Conservation (phyloP, 2,329 filamentous ascomycete genomes). For the Pseudogymnoascus sp. region DNA sequence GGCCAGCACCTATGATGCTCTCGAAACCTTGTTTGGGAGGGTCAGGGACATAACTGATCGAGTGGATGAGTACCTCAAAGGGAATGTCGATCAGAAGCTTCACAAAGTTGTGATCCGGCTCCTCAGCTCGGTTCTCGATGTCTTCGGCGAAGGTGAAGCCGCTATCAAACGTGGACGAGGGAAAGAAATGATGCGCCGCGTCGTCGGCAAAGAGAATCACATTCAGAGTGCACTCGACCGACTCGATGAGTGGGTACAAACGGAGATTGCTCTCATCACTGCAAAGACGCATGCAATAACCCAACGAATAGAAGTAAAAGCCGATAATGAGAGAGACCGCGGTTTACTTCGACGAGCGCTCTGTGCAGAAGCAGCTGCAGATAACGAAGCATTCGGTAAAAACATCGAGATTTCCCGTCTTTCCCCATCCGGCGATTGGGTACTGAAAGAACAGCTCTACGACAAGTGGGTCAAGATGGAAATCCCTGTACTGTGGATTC, state of each 20-base stretch:
- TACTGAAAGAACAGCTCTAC: not conserved
- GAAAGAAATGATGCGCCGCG: not conserved
- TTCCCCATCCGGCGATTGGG: not conserved
- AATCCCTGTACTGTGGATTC: not conserved
- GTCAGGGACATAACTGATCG: not conserved
- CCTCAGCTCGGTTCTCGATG: not conserved
- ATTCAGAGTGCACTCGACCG: not conserved
- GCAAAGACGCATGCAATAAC: not conserved
- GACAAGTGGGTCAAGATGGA: not conserved
- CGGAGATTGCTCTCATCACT: not conserved
- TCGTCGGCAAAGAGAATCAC: not conserved
- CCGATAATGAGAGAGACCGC: not conserved
- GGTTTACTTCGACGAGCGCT: not conserved
- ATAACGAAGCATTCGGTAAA: not conserved
- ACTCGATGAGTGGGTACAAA: not conserved
- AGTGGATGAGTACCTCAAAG: not conserved
- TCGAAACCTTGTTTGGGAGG: not conserved
- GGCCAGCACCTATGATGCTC: not conserved
- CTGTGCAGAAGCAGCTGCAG: not conserved
- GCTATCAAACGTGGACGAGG: not conserved
- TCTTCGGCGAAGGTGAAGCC: not conserved
- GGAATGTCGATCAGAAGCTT: not conserved
- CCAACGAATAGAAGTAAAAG: not conserved
- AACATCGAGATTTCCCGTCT: not conserved
- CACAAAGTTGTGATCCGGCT: not conserved